phyloP scores from a whole-genome alignment of 108 stramenopile species.

The Skeletonema tropicum region DNA sequence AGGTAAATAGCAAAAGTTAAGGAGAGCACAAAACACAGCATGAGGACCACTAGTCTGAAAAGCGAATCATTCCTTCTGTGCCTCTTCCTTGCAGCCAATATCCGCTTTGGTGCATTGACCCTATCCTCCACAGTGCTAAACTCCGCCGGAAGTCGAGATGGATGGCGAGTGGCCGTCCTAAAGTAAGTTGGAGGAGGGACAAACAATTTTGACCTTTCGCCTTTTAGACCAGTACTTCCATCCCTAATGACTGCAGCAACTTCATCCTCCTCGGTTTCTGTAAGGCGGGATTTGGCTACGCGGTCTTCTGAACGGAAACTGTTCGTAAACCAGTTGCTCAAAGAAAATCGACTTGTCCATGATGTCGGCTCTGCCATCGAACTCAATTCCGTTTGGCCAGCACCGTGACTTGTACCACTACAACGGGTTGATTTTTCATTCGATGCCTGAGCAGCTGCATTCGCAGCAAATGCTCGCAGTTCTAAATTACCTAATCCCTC shows the following conservation, averaged over 20 bases:
- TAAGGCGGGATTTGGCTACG: background rate
- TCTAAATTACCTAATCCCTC: background rate
- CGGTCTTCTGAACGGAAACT: background rate
- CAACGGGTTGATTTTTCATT: background rate
- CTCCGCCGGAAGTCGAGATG: conserved; percentile 20
- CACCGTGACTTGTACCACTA: background rate
- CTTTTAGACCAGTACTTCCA: background rate
- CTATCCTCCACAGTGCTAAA: background rate
- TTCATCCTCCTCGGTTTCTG: conserved; percentile 1
- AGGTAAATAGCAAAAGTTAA: conserved; percentile 28
- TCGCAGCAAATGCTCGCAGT: conserved; percentile 23
- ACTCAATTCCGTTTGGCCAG: background rate
- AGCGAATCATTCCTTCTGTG: conserved; percentile 34
- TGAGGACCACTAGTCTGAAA: conserved; percentile 19
- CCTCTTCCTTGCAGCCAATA: conserved; percentile 14
- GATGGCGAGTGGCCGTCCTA: conserved; percentile 30
- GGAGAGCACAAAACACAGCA: conserved; percentile 34
- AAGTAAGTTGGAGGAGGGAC: conserved; percentile 31
- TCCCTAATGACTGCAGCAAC: conserved; percentile 10
- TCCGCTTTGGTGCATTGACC: conserved; percentile 8
- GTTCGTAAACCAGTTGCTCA: background rate
- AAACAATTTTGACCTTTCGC: conserved; percentile 12
- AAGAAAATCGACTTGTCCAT: background rate
- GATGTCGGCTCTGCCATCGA: background rate
- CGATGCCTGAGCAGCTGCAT: background rate